These are phyloP conservation scores for Botryobasidium botryosum DNA, from an alignment of 768 basidiomycete genomes.

Conservation along the genomic window DNA sequence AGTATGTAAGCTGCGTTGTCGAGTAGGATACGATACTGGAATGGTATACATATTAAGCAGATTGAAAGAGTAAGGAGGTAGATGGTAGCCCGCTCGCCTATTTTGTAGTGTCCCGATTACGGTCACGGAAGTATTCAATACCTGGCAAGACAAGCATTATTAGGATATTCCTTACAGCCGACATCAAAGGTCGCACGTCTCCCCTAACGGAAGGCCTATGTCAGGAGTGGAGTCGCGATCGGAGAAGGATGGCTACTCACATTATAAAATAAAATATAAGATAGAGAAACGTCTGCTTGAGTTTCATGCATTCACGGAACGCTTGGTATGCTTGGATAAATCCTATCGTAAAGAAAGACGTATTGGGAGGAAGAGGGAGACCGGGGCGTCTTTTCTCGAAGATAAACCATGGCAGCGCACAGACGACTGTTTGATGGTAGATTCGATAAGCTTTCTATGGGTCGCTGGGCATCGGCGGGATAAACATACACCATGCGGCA, in stretches of 20 bases:
- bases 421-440: conserved; percentile 29
- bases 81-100: conserved; percentile 24
- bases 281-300: conserved; percentile 61
- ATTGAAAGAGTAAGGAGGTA: not conserved
- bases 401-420: conserved; percentile 58
- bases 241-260: conserved; percentile 22
- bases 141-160: not conserved
- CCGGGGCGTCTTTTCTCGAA: conserved; percentile 52
- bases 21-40: conserved; percentile 51
- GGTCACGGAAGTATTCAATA: conserved; percentile 19
- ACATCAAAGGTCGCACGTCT: conserved; percentile 34
- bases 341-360: conserved; percentile 42
- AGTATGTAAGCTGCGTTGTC: conserved; percentile 48
- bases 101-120: conserved; percentile 57
- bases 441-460: not conserved
- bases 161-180: too few species aligned
- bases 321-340: conserved; percentile 50
- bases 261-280: conserved; percentile 63
- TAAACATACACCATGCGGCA: conserved; percentile 47
- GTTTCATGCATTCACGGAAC: conserved; percentile 41
- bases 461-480: too few species aligned
- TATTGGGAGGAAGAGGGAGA: conserved; percentile 37
- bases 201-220: conserved; percentile 28
- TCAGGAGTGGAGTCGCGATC: not conserved
- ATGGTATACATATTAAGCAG: conserved; percentile 1